Conservation (phyloP, 2,329 filamentous ascomycete species). For the Venturiaceae sp. region DNA sequence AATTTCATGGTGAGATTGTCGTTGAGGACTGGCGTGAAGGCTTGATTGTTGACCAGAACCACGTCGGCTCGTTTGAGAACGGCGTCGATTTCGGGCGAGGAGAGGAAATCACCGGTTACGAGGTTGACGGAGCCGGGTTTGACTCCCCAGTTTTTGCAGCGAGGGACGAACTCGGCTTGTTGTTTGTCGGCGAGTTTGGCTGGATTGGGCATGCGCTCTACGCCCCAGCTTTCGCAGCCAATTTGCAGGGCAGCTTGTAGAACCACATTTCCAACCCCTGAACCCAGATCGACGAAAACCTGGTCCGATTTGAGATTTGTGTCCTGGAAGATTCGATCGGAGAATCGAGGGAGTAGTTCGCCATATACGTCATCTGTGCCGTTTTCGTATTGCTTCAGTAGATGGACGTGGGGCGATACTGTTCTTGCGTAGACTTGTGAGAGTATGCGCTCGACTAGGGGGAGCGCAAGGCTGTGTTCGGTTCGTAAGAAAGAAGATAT, state of each 20-base stretch:
- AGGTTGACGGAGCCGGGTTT: constrained; percentile 70
- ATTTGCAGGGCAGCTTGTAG: constrained; percentile 88
- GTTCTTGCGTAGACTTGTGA: constrained; percentile 86
- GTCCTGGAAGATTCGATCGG: constrained; percentile 71
- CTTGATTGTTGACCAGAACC: constrained; percentile 97
- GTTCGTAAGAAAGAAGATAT: constrained; percentile 63
- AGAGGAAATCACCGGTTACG: constrained; percentile 74
- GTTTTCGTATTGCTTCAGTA: constrained; percentile 75
- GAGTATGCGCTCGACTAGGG: constrained; percentile 65
- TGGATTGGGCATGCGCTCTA: constrained; percentile 90
- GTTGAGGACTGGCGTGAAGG: constrained; percentile 82
- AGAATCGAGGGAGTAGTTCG: constrained; percentile 77
- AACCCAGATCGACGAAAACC: constrained; percentile 89
- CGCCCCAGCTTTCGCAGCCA: constrained; percentile 91
- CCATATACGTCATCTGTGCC: constrained; percentile 93
- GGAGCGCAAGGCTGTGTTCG: constrained; percentile 59
- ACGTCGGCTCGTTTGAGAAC: constrained; percentile 81
- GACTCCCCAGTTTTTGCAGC: constrained; percentile 84
- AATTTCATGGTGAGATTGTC: constrained; percentile 80
- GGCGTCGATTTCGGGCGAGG: constrained; percentile 58
- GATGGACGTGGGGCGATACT: constrained; percentile 79
- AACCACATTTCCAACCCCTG: constrained; percentile 91
- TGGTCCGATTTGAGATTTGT: constrained; percentile 71
- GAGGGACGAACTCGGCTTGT: constrained; percentile 70
- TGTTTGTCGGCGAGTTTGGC: constrained; percentile 74